Conservation (phyloP, 192 early-diverging fungal genomes). For the Lunasporangiospora selenospora region DNA sequence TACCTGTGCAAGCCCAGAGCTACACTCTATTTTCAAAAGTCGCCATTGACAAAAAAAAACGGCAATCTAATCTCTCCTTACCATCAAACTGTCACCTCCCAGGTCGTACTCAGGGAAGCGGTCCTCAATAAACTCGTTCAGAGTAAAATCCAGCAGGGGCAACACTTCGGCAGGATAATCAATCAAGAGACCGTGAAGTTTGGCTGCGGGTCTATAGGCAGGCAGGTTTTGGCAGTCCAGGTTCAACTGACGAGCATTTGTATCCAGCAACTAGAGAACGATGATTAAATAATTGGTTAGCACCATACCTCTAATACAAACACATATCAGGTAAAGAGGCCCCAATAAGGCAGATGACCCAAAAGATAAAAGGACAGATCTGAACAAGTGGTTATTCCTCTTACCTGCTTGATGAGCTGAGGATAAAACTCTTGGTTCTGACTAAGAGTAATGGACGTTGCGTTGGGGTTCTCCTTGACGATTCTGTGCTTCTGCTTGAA, state of each 20-base stretch:
- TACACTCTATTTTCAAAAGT: no score
- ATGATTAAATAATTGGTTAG: background rate
- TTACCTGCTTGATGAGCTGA: slow-evolving; percentile 65
- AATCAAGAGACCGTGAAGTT: slow-evolving; percentile 86
- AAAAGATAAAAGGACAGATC: no score
- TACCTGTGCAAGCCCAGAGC: no score
- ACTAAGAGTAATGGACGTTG: slow-evolving; percentile 34
- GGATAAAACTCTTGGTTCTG: slow-evolving; percentile 81
- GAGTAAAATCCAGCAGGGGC: slow-evolving; percentile 89
- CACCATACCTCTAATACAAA: background rate
- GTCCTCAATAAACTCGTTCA: slow-evolving; percentile 76
- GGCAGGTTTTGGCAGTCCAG: slow-evolving; percentile 88
- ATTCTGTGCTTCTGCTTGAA: slow-evolving; percentile 69
- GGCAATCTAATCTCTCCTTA: slow-evolving; percentile 32
- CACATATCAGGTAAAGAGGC: background rate
- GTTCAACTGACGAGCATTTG: slow-evolving; percentile 78
- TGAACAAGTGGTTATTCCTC: no score
- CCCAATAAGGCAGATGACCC: background rate
- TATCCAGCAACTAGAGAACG: slow-evolving; percentile 68
- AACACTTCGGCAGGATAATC: slow-evolving; percentile 97
- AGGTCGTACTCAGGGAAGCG: slow-evolving; percentile 70
- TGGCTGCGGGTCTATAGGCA: slow-evolving; percentile 66
- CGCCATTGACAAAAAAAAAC: no score
- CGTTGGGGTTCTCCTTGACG: slow-evolving; percentile 28
- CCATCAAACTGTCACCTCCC: slow-evolving; percentile 64